phyloP scores from a whole-genome alignment of 176 grass and related monocot genomes.

The Pharus latifolius region DNA sequence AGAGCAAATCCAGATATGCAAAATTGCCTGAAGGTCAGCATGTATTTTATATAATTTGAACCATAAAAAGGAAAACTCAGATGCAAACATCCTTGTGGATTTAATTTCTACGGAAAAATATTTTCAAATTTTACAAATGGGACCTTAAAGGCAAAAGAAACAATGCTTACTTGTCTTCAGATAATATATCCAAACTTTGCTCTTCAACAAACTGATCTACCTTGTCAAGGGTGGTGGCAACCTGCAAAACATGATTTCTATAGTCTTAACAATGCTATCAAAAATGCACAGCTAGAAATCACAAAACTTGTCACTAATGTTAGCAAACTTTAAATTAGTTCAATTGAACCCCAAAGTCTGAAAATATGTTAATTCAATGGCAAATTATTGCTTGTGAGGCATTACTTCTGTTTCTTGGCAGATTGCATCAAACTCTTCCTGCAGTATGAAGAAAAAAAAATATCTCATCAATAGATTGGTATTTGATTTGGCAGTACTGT shows the following conservation, averaged over 20 bases:
- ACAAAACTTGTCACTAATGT: neutral
- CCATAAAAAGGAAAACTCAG: neutral
- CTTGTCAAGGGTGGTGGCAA: conserved; percentile 33
- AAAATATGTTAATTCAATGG: neutral
- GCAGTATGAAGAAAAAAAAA: conserved; percentile 20
- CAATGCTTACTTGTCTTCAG: conserved; percentile 46
- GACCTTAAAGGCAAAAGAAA: neutral
- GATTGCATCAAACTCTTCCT: conserved; percentile 48
- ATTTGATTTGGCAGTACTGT: neutral
- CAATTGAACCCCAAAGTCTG: neutral
- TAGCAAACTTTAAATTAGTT: neutral
- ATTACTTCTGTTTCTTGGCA: conserved; percentile 41
- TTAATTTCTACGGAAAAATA: too few relatives aligned
- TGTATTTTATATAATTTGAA: neutral
- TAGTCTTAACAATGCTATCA: neutral
- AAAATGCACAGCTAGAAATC: neutral
- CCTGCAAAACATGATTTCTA: conserved; percentile 14
- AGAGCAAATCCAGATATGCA: neutral
- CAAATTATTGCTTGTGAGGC: neutral
- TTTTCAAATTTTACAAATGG: neutral
- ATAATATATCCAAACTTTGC: conserved; percentile 41
- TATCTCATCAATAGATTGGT: neutral
- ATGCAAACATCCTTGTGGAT: neutral
- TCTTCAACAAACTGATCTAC: conserved; percentile 45
- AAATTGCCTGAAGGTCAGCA: neutral